Evolutionary conservation across 2,329 filamentous ascomycete species (phyloP).

Genomic region (Cytospora paraplurivora): DNA sequence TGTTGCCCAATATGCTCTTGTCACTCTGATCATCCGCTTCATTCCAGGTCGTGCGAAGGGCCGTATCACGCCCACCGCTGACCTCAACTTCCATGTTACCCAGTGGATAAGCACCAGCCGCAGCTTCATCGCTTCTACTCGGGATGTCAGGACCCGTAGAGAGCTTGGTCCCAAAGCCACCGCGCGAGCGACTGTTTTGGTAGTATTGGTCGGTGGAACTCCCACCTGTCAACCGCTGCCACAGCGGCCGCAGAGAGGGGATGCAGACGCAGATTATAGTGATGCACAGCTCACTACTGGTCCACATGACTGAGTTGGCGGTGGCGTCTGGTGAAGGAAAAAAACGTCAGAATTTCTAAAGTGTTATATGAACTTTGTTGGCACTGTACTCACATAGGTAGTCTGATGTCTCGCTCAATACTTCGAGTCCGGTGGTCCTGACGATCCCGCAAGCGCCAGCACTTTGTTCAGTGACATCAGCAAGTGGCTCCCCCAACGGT

Average conservation of each 20-base stretch:
- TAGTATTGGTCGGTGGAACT: neutral
- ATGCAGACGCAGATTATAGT: slow-evolving; percentile 10
- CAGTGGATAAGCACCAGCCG: neutral
- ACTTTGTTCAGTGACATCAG: neutral
- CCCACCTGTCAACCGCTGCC: neutral
- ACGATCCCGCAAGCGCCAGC: slow-evolving; percentile 13
- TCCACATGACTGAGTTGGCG: slow-evolving; percentile 15
- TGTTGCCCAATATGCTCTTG: neutral
- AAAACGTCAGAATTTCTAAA: neutral
- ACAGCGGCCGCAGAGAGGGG: slow-evolving; percentile 12
- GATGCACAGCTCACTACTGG: slow-evolving; percentile 10
- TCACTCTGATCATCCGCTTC: neutral
- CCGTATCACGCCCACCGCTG: neutral
- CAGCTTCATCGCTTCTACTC: neutral
- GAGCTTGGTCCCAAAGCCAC: neutral
- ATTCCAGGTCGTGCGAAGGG: neutral
- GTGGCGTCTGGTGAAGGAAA: neutral
- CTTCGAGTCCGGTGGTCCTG: slow-evolving; percentile 16
- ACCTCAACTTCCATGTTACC: neutral
- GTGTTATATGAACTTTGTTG: neutral
- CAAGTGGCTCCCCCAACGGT: no score
- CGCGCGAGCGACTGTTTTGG: neutral
- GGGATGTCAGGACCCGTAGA: neutral
- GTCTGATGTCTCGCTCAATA: slow-evolving; percentile 1
- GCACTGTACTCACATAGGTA: slow-evolving; percentile 11